Evolutionary conservation across 2,329 filamentous ascomycete genomes (phyloP).

Genomic region (Cladophialophora exuberans): DNA sequence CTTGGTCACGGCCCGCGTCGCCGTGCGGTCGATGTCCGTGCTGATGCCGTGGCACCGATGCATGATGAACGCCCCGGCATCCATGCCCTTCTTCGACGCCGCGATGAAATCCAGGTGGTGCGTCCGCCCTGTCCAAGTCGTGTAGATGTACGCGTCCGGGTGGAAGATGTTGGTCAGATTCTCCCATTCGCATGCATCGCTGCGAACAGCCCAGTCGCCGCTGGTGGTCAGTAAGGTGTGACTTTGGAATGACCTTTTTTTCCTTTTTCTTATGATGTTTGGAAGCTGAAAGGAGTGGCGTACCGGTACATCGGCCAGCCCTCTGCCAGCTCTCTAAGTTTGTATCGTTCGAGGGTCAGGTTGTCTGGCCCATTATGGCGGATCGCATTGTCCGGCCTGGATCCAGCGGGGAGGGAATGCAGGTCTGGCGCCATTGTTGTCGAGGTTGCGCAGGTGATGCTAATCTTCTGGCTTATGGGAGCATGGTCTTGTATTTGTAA

Average conservation of each 20-base stretch:
- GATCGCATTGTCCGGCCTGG: constrained; percentile 20
- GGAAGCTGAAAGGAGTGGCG: not conserved
- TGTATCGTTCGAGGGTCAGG: constrained; percentile 50
- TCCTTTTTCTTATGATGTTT: too few species aligned
- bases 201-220: constrained; percentile 14
- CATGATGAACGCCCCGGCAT: constrained; percentile 59
- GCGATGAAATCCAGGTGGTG: constrained; percentile 50
- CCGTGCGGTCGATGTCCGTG: constrained; percentile 47
- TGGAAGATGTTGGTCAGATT: constrained; percentile 57
- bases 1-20: constrained; percentile 53
- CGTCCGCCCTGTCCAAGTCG: constrained; percentile 54
- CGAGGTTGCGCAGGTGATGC: not conserved
- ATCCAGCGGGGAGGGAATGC: constrained; percentile 20
- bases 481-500: too few species aligned
- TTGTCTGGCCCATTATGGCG: constrained; percentile 54
- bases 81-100: constrained; percentile 55
- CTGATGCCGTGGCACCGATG: constrained; percentile 57
- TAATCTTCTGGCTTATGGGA: too few species aligned
- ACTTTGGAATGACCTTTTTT: too few species aligned
- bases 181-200: constrained; percentile 57
- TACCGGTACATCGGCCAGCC: constrained; percentile 55
- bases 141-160: constrained; percentile 53
- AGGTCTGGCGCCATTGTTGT: constrained; percentile 9
- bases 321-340: constrained; percentile 54
- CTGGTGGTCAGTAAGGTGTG: not conserved